Percentiles rank a stretch among this genome's conserved stretches.
phyloP scores from a whole-genome alignment of 352 stramenopile genomes.

The Pythium dissimile region DNA sequence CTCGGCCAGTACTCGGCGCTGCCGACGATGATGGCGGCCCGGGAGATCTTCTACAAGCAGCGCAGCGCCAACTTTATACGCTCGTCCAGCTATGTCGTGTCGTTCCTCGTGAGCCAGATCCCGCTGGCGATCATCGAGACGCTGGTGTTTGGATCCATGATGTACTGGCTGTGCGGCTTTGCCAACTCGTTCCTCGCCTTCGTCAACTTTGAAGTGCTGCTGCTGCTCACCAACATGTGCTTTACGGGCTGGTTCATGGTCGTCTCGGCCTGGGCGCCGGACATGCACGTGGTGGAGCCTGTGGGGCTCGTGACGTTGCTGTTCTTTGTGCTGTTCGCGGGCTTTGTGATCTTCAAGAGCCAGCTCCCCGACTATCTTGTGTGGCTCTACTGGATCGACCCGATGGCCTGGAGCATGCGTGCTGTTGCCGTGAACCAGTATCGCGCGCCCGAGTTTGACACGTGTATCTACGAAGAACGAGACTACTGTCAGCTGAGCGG shows the following conservation, averaged over 20 bases:
- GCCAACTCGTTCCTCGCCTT: slow-evolving; percentile 8
- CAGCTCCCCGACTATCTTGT: slow-evolving; percentile 25
- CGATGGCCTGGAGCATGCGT: slow-evolving; percentile 32
- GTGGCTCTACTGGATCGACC: slow-evolving; percentile 40
- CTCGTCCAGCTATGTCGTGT: slow-evolving; percentile 56
- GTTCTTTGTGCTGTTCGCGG: slow-evolving; percentile 34
- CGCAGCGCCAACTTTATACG: slow-evolving; percentile 59
- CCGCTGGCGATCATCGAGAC: slow-evolving; percentile 43
- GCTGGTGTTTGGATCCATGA: slow-evolving; percentile 62
- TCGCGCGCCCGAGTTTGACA: slow-evolving; percentile 14
- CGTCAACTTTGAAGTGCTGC: slow-evolving; percentile 29
- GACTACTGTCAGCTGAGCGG: slow-evolving; percentile 18
- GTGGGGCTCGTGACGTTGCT: slow-evolving; percentile 24
- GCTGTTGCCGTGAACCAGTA: slow-evolving; percentile 29
- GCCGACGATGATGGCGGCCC: slow-evolving; percentile 53
- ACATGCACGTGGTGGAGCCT: slow-evolving; percentile 28
- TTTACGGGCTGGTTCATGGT: slow-evolving; percentile 30
- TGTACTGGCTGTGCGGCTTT: slow-evolving; percentile 78
- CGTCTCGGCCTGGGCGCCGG: slow-evolving; percentile 15
- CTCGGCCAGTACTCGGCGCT: slow-evolving; percentile 42
- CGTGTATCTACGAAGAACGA: slow-evolving; percentile 19
- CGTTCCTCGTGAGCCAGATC: slow-evolving; percentile 20
- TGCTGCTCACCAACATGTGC: slow-evolving; percentile 28
- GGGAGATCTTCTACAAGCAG: slow-evolving; percentile 65
- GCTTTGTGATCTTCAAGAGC: slow-evolving; percentile 36